A percentile compares a stretch with the other conserved stretches of the same genome.
Conservation (phyloP, 345 rosid species). For the Carallia pectinifolia region DNA sequence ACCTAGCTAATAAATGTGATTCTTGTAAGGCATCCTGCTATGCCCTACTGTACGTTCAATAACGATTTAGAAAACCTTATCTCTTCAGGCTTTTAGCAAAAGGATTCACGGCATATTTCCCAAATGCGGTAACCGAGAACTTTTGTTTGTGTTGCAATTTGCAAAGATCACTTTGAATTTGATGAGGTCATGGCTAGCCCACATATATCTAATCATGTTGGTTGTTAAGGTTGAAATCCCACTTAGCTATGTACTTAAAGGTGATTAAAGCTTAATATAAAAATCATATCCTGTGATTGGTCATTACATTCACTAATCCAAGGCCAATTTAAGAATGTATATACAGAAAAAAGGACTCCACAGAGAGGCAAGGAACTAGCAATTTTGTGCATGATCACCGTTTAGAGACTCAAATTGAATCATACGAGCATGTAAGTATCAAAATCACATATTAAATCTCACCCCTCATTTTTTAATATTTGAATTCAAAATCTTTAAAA, state of each 20-base stretch:
- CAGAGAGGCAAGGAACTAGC: too few species aligned
- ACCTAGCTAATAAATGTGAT: not conserved
- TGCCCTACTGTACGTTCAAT: slow-evolving; percentile 1
- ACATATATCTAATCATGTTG: slow-evolving; percentile 64
- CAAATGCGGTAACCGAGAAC: too few species aligned
- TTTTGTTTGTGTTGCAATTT: too few species aligned
- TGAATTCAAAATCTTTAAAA: too few species aligned
- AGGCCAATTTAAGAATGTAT: not conserved
- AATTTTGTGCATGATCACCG: too few species aligned
- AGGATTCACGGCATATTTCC: slow-evolving; percentile 29
- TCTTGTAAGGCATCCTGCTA: not conserved
- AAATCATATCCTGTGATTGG: slow-evolving; percentile 17
- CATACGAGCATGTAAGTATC: not conserved
- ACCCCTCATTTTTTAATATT: too few species aligned
- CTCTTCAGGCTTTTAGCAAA: slow-evolving; percentile 18
- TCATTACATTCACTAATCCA: slow-evolving; percentile 15
- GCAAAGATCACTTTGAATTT: slow-evolving; percentile 25
- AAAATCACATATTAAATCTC: not conserved
- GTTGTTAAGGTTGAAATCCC: slow-evolving; percentile 42
- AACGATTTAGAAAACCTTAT: slow-evolving; percentile 24
- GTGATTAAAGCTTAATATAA: slow-evolving; percentile 21
- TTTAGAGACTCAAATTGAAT: not conserved
- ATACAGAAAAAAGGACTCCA: too few species aligned
- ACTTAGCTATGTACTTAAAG: slow-evolving; percentile 41
- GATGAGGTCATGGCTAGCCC: slow-evolving; percentile 42